Evolutionary conservation across 306 rosid species (phyloP).

Genomic region (Biancaea sappan): DNA sequence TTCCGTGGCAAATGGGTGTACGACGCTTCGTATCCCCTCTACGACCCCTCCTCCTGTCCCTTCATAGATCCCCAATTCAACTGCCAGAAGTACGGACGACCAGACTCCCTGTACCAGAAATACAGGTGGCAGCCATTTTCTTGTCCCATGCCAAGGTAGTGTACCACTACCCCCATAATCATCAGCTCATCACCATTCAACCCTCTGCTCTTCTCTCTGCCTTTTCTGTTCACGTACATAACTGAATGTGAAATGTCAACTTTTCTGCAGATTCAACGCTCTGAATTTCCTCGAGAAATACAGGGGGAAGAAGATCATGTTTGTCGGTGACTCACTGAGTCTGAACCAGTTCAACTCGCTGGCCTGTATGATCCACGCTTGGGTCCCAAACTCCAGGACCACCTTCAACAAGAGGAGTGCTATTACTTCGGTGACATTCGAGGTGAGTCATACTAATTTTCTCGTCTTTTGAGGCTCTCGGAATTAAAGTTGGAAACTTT

Average conservation of each 20-base stretch:
- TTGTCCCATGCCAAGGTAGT: conserved; percentile 75
- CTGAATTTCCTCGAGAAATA: conserved; percentile 57
- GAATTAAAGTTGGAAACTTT: conserved; percentile 2
- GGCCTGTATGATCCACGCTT: conserved; percentile 85
- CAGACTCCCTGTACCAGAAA: conserved; percentile 67
- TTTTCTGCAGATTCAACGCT: conserved; percentile 71
- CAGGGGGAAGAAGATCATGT: conserved; percentile 96
- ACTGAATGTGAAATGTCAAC: neutral
- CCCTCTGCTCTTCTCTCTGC: neutral
- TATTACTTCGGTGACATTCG: conserved; percentile 65
- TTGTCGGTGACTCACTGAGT: conserved; percentile 93
- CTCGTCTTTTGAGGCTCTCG: neutral
- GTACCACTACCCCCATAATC: too few species aligned
- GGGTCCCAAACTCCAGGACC: conserved; percentile 69
- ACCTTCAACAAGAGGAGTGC: conserved; percentile 44
- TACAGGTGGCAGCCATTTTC: conserved; percentile 82
- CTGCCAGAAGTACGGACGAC: conserved; percentile 80
- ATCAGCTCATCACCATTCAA: neutral
- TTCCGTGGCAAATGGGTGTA: conserved; percentile 75
- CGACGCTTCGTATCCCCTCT: conserved; percentile 77
- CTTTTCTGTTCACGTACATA: neutral
- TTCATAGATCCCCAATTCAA: conserved; percentile 91
- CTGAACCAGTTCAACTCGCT: conserved; percentile 83
- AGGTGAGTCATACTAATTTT: conserved; percentile 45
- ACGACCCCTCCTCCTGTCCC: conserved; percentile 70